Percentiles rank a stretch among this genome's conserved stretches.
Conservation (phyloP, 768 basidiomycete genomes). For the Tulasnella sp. region DNA sequence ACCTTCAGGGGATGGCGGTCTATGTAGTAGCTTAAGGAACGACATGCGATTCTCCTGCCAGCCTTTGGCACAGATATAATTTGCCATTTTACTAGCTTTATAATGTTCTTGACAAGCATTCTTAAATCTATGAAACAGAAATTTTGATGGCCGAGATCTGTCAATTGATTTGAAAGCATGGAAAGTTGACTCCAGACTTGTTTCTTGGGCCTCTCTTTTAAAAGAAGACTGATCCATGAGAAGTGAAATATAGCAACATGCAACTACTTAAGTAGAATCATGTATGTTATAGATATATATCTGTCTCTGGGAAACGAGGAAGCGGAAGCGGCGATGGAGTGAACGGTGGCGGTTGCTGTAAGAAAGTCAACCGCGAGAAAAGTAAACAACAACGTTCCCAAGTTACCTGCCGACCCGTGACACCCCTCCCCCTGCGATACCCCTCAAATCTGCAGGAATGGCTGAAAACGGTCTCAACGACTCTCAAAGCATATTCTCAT, state of each 20-base stretch:
- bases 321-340: neutral
- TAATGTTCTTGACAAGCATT: neutral
- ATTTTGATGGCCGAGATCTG: too few species aligned
- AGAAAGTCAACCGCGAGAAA: neutral
- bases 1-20: slow-evolving; percentile 16
- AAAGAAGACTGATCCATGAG: too few species aligned
- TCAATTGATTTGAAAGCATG: too few species aligned
- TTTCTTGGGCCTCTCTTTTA: too few species aligned
- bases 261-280: neutral
- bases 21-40: neutral
- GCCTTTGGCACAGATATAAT: neutral
- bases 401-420: neutral
- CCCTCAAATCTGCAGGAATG: neutral
- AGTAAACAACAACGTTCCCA: slow-evolving; percentile 6
- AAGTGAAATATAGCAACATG: too few species aligned
- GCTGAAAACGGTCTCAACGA: slow-evolving; percentile 16
- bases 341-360: neutral
- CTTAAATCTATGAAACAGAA: too few species aligned
- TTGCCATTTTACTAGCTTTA: neutral
- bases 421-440: neutral
- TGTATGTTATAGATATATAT: neutral
- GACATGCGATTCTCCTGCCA: neutral
- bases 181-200: too few species aligned
- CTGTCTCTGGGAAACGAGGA: neutral
- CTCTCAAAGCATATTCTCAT: slow-evolving; percentile 16